Evolutionary conservation across 1,284 basidiomycete genomes (phyloP), one percentile per base, ranked within the genome.

Genomic region (Thecaphora thlaspeos): DNA sequence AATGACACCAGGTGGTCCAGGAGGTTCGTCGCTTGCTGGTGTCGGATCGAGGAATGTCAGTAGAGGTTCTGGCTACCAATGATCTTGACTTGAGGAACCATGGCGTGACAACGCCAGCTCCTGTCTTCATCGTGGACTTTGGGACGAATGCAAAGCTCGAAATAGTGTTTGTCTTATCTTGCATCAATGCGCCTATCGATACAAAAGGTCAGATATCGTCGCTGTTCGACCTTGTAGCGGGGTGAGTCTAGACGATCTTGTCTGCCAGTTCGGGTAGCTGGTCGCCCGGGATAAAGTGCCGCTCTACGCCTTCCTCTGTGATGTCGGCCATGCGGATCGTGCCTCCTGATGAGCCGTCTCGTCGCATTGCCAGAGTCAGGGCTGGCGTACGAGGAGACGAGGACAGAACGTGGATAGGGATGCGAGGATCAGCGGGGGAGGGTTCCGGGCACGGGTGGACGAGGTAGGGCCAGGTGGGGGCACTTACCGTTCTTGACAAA

Each of bases 311-410:
- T 48, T 87, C 88, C 78, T 95, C 87, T 15, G 89, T 93, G 77
- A 99, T 96, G 46, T 97, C 89, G 66, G 89, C 91, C 88, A 99
- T 90, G 46, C 95, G 88, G 71, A 99, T 94, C 43, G 91, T 90
- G 77, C 95, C 95, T 59, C 95, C 95, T 30, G 93, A 97, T 0
- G 91, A 95, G 15, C 95, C 95, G 80, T 99, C 95, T 79, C 95
- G 86, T 42, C 91, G 85, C 95, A 98, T 99, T 2, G 95, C 95
- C 44, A 99, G 84, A 9, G 91, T 82, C 47, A 99, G 85, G 3
- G 95, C 94, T 73, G 52, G 22, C 46, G 52, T 43, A 43, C 8
- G 18, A 43, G 34, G 57, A 45, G 37, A 19, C 48, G 30, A 32
- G 18, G 9, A n/a, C 18, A 55, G 17, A 38, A 24, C 19, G 34